Conservation (phyloP, 2,329 filamentous ascomycete species). For the Arthrobotrys sinensis region DNA sequence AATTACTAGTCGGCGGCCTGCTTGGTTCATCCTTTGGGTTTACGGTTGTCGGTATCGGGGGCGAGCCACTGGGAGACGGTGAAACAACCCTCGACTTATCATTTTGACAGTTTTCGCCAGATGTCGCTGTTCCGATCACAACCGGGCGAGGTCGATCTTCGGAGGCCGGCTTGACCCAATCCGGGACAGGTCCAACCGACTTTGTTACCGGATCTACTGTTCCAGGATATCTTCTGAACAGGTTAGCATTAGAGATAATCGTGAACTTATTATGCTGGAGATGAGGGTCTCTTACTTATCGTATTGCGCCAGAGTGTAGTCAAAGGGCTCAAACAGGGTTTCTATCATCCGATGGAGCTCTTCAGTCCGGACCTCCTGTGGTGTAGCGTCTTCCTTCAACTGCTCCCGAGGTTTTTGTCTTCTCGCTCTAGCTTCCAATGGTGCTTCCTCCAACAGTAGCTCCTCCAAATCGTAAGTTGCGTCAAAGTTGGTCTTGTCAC, state of each 20-base stretch:
- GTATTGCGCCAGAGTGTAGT: constrained; percentile 88
- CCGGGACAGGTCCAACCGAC: constrained; percentile 63
- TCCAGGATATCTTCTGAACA: constrained; percentile 65
- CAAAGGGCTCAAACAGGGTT: constrained; percentile 91
- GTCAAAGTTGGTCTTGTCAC: constrained; percentile 99
- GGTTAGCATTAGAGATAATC: constrained; percentile 56
- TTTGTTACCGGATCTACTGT: constrained; percentile 65
- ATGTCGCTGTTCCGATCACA: constrained; percentile 58
- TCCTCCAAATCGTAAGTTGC: constrained; percentile 98
- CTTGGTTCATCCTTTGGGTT: constrained; percentile 64
- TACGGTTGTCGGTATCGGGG: constrained; percentile 63
- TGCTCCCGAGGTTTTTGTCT: constrained; percentile 94
- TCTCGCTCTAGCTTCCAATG: constrained; percentile 89
- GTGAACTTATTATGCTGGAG: neutral
- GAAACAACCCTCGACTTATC: constrained; percentile 63
- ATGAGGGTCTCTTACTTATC: constrained; percentile 74
- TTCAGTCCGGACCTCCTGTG: constrained; percentile 93
- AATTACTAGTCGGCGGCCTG: constrained; percentile 64
- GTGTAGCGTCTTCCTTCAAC: constrained; percentile 92
- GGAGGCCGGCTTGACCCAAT: constrained; percentile 63
- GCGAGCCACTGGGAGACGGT: constrained; percentile 63
- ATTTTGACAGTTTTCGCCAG: constrained; percentile 62
- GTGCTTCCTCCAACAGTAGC: constrained; percentile 91
- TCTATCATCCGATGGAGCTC: constrained; percentile 96
- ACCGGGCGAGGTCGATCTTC: constrained; percentile 49